phyloP scores from a whole-genome alignment of 2,329 filamentous ascomycete genomes.

The Epichloe hybrida region DNA sequence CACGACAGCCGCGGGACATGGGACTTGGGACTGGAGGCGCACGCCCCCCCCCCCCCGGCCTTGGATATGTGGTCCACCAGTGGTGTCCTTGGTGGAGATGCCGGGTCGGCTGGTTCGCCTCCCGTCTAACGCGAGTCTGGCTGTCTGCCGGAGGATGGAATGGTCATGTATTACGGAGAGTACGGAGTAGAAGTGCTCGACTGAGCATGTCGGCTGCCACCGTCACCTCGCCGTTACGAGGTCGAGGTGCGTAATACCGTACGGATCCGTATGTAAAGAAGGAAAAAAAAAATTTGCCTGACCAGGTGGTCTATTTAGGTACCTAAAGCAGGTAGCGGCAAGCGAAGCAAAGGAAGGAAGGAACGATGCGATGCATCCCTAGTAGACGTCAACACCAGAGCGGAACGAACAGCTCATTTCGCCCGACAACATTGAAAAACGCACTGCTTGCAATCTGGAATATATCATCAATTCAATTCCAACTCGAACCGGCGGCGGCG shows the following conservation, averaged over 20 bases:
- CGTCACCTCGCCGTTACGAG: too few relatives aligned
- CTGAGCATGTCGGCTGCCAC: too few relatives aligned
- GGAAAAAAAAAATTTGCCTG: too few relatives aligned
- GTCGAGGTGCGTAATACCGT: too few relatives aligned
- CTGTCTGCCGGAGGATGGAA: too few relatives aligned
- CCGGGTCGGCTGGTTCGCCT: conserved; percentile 4
- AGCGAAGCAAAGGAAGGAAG: neutral
- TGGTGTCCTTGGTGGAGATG: conserved; percentile 1
- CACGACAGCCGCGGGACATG: neutral
- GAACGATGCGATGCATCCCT: neutral
- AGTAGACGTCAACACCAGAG: neutral
- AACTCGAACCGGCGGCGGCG: neutral
- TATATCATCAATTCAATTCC: neutral
- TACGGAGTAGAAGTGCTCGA: too few relatives aligned
- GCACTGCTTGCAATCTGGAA: neutral
- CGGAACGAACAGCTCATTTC: neutral
- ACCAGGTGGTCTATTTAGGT: neutral
- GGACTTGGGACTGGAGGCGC: neutral
- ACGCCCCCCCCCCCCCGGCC: neutral
- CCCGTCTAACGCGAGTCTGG: neutral
- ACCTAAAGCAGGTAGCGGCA: neutral
- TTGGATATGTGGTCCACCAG: neutral
- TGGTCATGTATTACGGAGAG: too few relatives aligned
- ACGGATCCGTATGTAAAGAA: too few relatives aligned
- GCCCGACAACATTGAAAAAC: neutral